Base-by-base conservation (phyloP, 2,329 filamentous ascomycete species). In the Fusarium sp. region DNA sequence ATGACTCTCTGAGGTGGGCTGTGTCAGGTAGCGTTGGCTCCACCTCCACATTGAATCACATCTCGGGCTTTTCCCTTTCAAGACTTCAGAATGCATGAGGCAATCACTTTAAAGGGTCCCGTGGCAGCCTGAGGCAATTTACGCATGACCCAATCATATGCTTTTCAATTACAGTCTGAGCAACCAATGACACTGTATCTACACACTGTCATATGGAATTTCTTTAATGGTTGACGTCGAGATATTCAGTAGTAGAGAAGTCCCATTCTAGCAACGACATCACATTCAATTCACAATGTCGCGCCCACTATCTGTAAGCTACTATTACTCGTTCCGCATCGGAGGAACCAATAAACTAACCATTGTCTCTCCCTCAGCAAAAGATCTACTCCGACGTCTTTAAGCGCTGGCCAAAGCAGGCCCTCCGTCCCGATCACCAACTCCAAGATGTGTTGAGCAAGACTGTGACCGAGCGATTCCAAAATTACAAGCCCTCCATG, bases 401-500 rank as follows among this genome's bases (percentile, higher is more conserved):
- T 55, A 80, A 83, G 58, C 82, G 83, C 66, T 92, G 89, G 89
- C 89, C 89, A 45, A 85, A 86, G 71, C 89, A 91, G 73, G 80
- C 81, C 59, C 82, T 91, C 44, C 87, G 89, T 1, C 89, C 89
- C 9, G 84, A 89, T 59, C 82, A 85, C 75, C 87, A 90, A 75
- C 83, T 91, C 68, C 86, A 86, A 72, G 83, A 87, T 67, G 82
- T 86, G 33, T 78, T 91, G 48, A 74, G 74, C 60, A 77, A 77
- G 59, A 71, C 73, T 30, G 74, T 80, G 48, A 69, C 78, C 60
- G 75, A 76, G 56, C 79, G 79, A 48, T 80, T 77, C 72, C 65
- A 75, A 33, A 71, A 60, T 6, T 75, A 74, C 55, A 75, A 72
- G 52, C 75, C 78, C 0, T 68, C 76, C 0, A 75, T 73, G 72